Percentiles rank a stretch among this genome's conserved stretches.
These are phyloP conservation scores for Centaurea solstitialis DNA, from an alignment of 129 eudicot species.

Conservation along the genomic window DNA sequence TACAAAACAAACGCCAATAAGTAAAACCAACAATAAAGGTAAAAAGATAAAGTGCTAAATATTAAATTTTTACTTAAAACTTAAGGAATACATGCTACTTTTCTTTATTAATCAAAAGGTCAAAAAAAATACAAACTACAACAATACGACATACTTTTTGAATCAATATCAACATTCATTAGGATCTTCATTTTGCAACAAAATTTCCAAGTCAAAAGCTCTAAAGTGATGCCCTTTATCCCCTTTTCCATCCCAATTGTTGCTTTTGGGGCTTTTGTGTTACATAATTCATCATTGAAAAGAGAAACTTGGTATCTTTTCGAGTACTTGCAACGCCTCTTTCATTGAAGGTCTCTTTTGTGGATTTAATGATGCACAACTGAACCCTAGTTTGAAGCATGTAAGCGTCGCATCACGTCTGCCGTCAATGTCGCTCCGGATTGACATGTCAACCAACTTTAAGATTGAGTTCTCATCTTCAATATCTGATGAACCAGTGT, in stretches of 20 bases:
- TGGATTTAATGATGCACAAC: constrained; percentile 84
- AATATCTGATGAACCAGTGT: constrained; percentile 33
- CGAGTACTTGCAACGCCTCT: constrained; percentile 76
- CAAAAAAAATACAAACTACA: constrained; percentile 17
- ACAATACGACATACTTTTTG: neutral
- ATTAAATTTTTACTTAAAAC: constrained; percentile 24
- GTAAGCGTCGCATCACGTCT: constrained; percentile 62
- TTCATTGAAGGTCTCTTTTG: constrained; percentile 94
- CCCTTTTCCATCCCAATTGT: constrained; percentile 27
- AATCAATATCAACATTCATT: constrained; percentile 27
- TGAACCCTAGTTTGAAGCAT: constrained; percentile 74
- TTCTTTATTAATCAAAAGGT: constrained; percentile 28
- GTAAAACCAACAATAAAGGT: constrained; percentile 13
- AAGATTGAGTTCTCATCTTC: constrained; percentile 56
- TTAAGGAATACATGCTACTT: constrained; percentile 27
- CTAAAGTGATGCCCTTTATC: constrained; percentile 36
- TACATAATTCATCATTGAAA: constrained; percentile 37
- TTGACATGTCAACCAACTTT: constrained; percentile 72
- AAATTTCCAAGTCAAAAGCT: constrained; percentile 49
- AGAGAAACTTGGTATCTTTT: constrained; percentile 52
- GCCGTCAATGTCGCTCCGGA: constrained; percentile 57
- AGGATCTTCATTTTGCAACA: constrained; percentile 40
- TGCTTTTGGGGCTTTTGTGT: constrained; percentile 43
- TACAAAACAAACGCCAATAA: constrained; percentile 3
- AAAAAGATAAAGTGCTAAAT: neutral